Percentiles rank a stretch among this genome's conserved stretches.
Conservation (phyloP, 2,329 filamentous ascomycete species). For the Penicillium aurantiogriseum region DNA sequence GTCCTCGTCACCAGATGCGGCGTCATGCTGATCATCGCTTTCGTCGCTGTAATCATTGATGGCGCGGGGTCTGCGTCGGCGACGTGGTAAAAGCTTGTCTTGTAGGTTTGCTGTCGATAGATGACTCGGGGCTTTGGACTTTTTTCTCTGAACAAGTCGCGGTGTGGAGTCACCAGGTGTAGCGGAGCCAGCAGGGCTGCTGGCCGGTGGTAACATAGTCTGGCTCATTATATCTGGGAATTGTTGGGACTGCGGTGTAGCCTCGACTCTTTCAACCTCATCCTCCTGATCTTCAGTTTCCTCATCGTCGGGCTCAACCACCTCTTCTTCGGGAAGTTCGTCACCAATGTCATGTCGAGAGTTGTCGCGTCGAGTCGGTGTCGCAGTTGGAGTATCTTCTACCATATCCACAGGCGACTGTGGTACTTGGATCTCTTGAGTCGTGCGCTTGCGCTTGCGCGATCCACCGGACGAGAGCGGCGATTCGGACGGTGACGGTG, state of each 20-base stretch:
- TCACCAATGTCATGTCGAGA: neutral
- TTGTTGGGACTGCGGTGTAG: slow-evolving; percentile 10
- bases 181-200: slow-evolving; percentile 28
- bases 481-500: slow-evolving; percentile 24
- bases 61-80: slow-evolving; percentile 20
- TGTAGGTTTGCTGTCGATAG: slow-evolving; percentile 39
- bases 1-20: slow-evolving; percentile 35
- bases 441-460: slow-evolving; percentile 39
- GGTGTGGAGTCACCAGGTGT: slow-evolving; percentile 1
- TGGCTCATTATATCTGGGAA: slow-evolving; percentile 32
- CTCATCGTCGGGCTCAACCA: neutral
- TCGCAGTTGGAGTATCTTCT: slow-evolving; percentile 20
- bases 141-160: neutral
- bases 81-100: slow-evolving; percentile 37
- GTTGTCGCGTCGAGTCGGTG: slow-evolving; percentile 9
- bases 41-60: slow-evolving; percentile 25
- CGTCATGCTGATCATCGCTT: slow-evolving; percentile 26
- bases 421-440: slow-evolving; percentile 30
- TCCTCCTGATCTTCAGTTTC: neutral
- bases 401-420: slow-evolving; percentile 15
- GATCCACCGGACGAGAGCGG: slow-evolving; percentile 31
- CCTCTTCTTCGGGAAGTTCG: slow-evolving; percentile 3
- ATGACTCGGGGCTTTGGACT: slow-evolving; percentile 14
- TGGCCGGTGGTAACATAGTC: slow-evolving; percentile 40
- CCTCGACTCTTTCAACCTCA: neutral